A percentile compares a stretch with the other conserved stretches of the same genome.
These are phyloP conservation scores for Mycena sp. DNA, from an alignment of 1,284 basidiomycete species.

Conservation along the genomic window DNA sequence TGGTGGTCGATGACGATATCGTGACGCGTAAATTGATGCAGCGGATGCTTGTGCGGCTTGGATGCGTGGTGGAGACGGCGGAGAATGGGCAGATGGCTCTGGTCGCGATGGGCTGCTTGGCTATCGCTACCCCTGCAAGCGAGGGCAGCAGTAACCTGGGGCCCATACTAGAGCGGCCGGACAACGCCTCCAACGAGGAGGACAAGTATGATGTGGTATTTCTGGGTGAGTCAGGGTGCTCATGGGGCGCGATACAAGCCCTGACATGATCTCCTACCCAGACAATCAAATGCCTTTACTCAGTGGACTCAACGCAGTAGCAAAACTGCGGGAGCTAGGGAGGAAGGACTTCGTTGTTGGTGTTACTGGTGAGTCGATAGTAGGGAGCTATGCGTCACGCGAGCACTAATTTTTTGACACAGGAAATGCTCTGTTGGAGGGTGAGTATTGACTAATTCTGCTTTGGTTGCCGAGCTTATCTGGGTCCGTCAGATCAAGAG, in stretches of 20 bases:
- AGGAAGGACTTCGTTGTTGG: constrained; percentile 82
- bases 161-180: constrained; percentile 39
- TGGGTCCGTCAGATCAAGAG: constrained; percentile 49
- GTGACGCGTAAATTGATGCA: constrained; percentile 87
- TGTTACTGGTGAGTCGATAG: constrained; percentile 54
- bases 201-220: constrained; percentile 25
- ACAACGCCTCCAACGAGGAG: constrained; percentile 12
- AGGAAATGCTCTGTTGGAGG: constrained; percentile 50
- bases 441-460: constrained; percentile 20
- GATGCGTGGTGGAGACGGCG: constrained; percentile 81
- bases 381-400: neutral
- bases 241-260: neutral
- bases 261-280: neutral
- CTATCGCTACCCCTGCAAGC: constrained; percentile 27
- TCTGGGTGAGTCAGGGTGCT: constrained; percentile 46
- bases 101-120: constrained; percentile 57
- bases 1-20: constrained; percentile 83
- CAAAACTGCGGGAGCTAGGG: constrained; percentile 72
- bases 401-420: constrained; percentile 34
- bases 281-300: constrained; percentile 91
- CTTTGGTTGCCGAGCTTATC: constrained; percentile 19
- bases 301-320: constrained; percentile 79
- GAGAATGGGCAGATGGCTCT: constrained; percentile 89
- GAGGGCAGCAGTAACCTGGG: constrained; percentile 14
- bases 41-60: constrained; percentile 81